Evolutionary conservation across 352 stramenopile species (phyloP).

Genomic region (Elongisporangium prolatum): DNA sequence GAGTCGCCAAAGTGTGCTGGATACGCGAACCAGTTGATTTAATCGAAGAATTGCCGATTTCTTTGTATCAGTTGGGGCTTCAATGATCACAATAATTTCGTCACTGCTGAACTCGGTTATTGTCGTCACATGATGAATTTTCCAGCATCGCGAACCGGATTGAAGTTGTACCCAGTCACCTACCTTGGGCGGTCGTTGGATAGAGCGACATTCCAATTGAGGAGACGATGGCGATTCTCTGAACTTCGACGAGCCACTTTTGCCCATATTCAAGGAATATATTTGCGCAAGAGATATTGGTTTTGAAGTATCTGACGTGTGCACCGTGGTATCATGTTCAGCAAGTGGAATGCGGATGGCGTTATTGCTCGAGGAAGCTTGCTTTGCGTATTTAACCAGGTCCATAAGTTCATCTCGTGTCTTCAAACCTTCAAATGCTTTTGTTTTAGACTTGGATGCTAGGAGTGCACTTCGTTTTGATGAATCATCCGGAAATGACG

Average conservation of each 20-base stretch:
- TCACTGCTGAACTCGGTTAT: neutral
- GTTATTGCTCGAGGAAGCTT: neutral
- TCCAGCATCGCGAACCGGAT: neutral
- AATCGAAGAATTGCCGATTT: neutral
- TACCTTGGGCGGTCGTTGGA: neutral
- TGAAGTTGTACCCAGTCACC: neutral
- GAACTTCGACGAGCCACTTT: neutral
- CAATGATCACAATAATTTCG: neutral
- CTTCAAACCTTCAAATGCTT: neutral
- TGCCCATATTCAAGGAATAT: neutral
- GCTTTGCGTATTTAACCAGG: neutral
- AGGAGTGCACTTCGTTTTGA: neutral
- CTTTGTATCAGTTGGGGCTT: neutral
- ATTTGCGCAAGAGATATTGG: neutral
- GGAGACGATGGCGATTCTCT: neutral
- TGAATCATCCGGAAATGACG: slow-evolving; percentile 34
- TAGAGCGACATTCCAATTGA: neutral
- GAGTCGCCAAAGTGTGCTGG: slow-evolving; percentile 35
- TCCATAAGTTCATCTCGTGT: neutral
- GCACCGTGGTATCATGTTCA: neutral
- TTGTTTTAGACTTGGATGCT: neutral
- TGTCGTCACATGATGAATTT: neutral
- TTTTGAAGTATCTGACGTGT: neutral
- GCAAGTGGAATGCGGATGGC: neutral
- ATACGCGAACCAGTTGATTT: slow-evolving; percentile 27